Percentiles rank a stretch among this genome's conserved stretches.
Evolutionary conservation across 495 filamentous ascomycete genomes (phyloP).

Genomic region (Podospora pseudocomata): DNA sequence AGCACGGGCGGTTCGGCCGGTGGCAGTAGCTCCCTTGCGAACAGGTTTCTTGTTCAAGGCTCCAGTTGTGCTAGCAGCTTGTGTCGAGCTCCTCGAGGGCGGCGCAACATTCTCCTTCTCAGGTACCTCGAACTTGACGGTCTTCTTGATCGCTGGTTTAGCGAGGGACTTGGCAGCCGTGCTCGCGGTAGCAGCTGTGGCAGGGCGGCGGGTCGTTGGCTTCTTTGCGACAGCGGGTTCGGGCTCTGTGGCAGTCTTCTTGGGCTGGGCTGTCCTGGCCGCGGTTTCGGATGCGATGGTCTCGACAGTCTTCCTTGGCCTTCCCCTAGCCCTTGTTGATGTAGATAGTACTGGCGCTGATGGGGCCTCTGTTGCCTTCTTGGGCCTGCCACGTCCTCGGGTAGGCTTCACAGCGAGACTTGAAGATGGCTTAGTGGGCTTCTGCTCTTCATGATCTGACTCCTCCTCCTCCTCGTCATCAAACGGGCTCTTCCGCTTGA

Average conservation of each 20-base stretch:
- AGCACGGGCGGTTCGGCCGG: slow-evolving; percentile 18
- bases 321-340: slow-evolving; percentile 38
- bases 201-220: slow-evolving; percentile 38
- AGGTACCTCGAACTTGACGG: slow-evolving; percentile 54
- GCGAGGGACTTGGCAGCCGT: slow-evolving; percentile 29
- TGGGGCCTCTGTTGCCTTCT: slow-evolving; percentile 34
- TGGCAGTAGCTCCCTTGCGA: slow-evolving; percentile 22
- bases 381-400: slow-evolving; percentile 41
- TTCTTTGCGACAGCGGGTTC: slow-evolving; percentile 36
- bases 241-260: slow-evolving; percentile 29
- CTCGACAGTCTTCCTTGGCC: slow-evolving; percentile 42
- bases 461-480: slow-evolving; percentile 44
- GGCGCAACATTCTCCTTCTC: slow-evolving; percentile 54
- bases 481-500: slow-evolving; percentile 47
- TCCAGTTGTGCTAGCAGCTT: slow-evolving; percentile 24
- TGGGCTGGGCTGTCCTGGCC: slow-evolving; percentile 33
- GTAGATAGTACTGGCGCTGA: slow-evolving; percentile 16
- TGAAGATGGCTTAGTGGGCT: slow-evolving; percentile 27
- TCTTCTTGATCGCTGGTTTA: slow-evolving; percentile 47
- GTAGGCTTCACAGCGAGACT: slow-evolving; percentile 34
- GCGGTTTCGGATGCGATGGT: slow-evolving; percentile 27
- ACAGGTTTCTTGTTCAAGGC: slow-evolving; percentile 30
- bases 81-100: slow-evolving; percentile 19
- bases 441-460: slow-evolving; percentile 32
- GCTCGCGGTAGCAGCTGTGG: slow-evolving; percentile 27